phyloP scores from a whole-genome alignment of 2,329 filamentous ascomycete genomes.

The Diaporthe aspalathi region DNA sequence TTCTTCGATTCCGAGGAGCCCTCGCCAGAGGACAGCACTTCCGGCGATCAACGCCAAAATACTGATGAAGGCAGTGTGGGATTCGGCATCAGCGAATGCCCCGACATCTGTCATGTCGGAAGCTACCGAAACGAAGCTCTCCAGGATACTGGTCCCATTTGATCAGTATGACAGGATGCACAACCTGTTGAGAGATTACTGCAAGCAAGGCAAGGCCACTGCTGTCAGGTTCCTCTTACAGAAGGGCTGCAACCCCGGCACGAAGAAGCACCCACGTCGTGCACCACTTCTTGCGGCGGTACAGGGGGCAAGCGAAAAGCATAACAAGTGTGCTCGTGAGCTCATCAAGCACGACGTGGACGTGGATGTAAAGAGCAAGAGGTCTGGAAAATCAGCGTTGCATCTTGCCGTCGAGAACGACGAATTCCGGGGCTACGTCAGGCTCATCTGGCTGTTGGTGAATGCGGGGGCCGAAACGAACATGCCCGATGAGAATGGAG shows the following conservation, averaged over 20 bases:
- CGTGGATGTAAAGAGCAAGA: slow-evolving; percentile 32
- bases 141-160: slow-evolving; percentile 19
- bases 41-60: slow-evolving; percentile 29
- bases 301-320: slow-evolving; percentile 33
- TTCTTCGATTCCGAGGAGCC: background rate
- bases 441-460: slow-evolving; percentile 40
- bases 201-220: slow-evolving; percentile 26
- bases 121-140: slow-evolving; percentile 24
- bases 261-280: slow-evolving; percentile 9
- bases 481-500: slow-evolving; percentile 32
- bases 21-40: slow-evolving; percentile 29
- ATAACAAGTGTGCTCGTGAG: slow-evolving; percentile 40
- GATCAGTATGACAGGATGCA: slow-evolving; percentile 14
- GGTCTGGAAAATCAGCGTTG: slow-evolving; percentile 37
- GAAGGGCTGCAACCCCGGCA: slow-evolving; percentile 25
- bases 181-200: slow-evolving; percentile 25
- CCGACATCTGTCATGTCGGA: slow-evolving; percentile 38
- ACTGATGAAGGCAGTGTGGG: slow-evolving; percentile 38
- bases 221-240: slow-evolving; percentile 35
- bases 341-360: slow-evolving; percentile 38
- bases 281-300: slow-evolving; percentile 35
- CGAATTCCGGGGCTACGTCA: slow-evolving; percentile 39
- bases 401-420: slow-evolving; percentile 38
- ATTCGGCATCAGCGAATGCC: slow-evolving; percentile 35
- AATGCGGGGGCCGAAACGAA: slow-evolving; percentile 22